These are phyloP conservation scores for Syzygium jambos DNA, from an alignment of 345 rosid species.

Conservation along the genomic window DNA sequence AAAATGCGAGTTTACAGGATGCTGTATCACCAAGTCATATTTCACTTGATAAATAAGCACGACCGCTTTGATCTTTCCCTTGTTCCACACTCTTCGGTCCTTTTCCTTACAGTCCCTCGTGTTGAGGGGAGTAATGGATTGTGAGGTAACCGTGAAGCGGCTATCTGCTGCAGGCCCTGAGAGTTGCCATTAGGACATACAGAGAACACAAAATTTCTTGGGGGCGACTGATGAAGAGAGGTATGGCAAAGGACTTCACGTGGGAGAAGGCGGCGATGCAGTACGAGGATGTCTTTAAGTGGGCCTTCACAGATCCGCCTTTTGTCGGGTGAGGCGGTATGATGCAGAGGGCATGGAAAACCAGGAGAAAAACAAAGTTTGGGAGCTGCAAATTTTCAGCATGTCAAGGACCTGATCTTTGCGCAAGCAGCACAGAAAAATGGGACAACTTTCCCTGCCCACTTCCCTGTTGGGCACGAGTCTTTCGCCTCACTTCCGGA, in stretches of 20 bases:
- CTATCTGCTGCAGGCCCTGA: slow-evolving; percentile 40
- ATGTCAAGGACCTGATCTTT: background rate
- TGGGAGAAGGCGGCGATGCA: slow-evolving; percentile 88
- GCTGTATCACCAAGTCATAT: background rate
- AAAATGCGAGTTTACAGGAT: background rate
- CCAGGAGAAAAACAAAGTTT: background rate
- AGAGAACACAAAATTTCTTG: slow-evolving; percentile 66
- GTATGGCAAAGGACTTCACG: slow-evolving; percentile 55
- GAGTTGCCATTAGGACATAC: slow-evolving; percentile 56
- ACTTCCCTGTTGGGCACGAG: background rate
- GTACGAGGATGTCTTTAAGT: slow-evolving; percentile 78
- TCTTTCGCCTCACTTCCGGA: background rate
- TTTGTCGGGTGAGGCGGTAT: slow-evolving; percentile 28
- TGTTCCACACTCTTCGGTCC: background rate
- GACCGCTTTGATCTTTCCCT: background rate
- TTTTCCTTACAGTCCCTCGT: background rate
- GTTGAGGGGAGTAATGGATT: background rate
- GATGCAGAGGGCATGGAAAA: background rate
- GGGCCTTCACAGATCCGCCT: slow-evolving; percentile 77
- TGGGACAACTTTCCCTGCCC: background rate
- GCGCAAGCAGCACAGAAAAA: background rate
- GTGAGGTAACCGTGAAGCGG: background rate
- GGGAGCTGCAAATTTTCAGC: background rate
- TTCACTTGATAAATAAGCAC: background rate
- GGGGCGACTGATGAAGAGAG: slow-evolving; percentile 75